Base-by-base conservation (phyloP, 192 early-diverging fungal genomes). In the Entomortierella chlamydospora region DNA sequence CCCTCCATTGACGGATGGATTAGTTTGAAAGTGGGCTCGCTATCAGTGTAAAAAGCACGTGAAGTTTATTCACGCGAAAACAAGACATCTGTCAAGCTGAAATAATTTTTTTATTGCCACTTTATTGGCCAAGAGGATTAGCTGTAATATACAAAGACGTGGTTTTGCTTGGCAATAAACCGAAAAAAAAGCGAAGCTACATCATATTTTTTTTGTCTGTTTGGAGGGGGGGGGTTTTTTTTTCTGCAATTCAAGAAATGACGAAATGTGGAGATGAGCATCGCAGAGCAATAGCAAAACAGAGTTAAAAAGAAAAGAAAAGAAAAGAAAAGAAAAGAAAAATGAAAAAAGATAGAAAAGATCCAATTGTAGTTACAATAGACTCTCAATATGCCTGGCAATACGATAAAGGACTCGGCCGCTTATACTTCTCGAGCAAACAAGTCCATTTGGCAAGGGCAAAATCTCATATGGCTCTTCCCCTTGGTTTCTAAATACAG, bases 311-410 rank as follows among this genome's bases (percentile, higher is more conserved):
- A 13, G 26, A 4, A 26, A 3, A 4, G 52, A 54, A 4, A 10
- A 17, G 20, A 9, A n/a, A 57, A 67, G 13, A n/a, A 68, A 6
- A 56, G 18, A 34, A 34, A 13, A 37, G 30, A 37, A 34, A 33
- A 37, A 29, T 23, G 39, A 58, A 69, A 26, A 10, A 13, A 54
- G 11, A 26, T 23, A 4, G 52, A 54, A 4, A 10, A 17, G 20
- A 9, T 17, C 39, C 28, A 8, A 55, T 17, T 17, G 23, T 51
- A 31, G 10, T 58, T 54, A 70, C 25, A 70, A 23, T 17, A 70
- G 67, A 60, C 55, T 70, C n/a, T 78, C 74, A 23, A 78, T 65
- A 62, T 70, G 74, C 57, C 54, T 78, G 15, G 67, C 74, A 53
- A 78, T 68, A 20, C 67, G 74, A 28, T 64, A 78, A 3, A 78